A percentile compares a stretch with the other conserved stretches of the same genome.
These are phyloP conservation scores for Fagus sylvatica DNA, from an alignment of 306 rosid genomes.

Conservation along the genomic window DNA sequence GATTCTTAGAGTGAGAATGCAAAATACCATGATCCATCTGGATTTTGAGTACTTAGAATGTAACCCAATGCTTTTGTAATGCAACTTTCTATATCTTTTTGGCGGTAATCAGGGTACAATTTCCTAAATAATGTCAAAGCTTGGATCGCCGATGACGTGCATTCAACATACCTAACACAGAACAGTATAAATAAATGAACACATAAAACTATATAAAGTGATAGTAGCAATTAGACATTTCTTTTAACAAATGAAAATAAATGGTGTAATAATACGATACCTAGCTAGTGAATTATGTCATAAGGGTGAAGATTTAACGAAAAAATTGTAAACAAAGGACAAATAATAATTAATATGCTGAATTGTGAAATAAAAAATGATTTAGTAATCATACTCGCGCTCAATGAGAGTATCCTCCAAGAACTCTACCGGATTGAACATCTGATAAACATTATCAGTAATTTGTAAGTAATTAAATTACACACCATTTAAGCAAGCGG, in stretches of 20 bases:
- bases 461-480: too few species aligned
- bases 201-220: too few species aligned
- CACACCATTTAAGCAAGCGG: too few species aligned
- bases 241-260: too few species aligned
- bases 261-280: too few species aligned
- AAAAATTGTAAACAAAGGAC: background rate
- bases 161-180: too few species aligned
- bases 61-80: conserved; percentile 29
- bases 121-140: conserved; percentile 28
- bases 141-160: conserved; percentile 48
- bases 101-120: conserved; percentile 35
- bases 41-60: conserved; percentile 35
- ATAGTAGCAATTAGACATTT: too few species aligned
- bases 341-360: background rate
- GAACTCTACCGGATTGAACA: conserved; percentile 60
- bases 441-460: conserved; percentile 25
- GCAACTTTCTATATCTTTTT: conserved; percentile 25
- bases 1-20: too few species aligned
- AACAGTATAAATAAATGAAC: too few species aligned
- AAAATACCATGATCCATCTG: conserved; percentile 43
- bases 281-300: too few species aligned
- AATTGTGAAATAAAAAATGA: too few species aligned
- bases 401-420: conserved; percentile 52
- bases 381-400: conserved; percentile 44
- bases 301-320: background rate